A percentile compares a stretch with the other conserved stretches of the same genome.
These are phyloP conservation scores for Fragosphaeria purpurea DNA, from an alignment of 2,329 filamentous ascomycete genomes.

Conservation along the genomic window DNA sequence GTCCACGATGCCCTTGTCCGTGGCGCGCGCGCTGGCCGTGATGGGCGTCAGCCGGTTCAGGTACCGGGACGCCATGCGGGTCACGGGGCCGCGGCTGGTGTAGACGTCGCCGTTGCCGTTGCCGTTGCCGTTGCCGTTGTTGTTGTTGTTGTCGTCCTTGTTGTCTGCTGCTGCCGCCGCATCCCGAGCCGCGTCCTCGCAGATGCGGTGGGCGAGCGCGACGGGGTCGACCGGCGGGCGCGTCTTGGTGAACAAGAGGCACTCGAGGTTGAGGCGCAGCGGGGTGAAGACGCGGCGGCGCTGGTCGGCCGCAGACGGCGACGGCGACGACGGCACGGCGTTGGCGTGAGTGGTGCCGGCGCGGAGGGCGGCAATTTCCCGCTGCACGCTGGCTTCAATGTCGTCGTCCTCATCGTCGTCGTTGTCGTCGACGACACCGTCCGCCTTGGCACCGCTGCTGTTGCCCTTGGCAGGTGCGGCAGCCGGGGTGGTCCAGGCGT, in stretches of 20 bases:
- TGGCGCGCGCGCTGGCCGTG: conserved; percentile 50
- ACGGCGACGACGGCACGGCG: too few relatives aligned
- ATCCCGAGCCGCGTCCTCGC: conserved; percentile 39
- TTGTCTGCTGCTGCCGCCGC: conserved; percentile 26
- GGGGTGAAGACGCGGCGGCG: conserved; percentile 37
- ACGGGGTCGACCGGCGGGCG: conserved; percentile 45
- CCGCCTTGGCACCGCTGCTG: neutral
- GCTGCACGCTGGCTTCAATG: conserved; percentile 62
- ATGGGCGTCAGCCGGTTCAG: conserved; percentile 49
- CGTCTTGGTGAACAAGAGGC: conserved; percentile 53
- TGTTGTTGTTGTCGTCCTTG: too few relatives aligned
- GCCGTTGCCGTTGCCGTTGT: neutral
- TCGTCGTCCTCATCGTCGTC: conserved; percentile 38
- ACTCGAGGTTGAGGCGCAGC: conserved; percentile 48
- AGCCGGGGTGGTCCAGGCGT: conserved; percentile 11
- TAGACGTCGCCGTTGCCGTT: conserved; percentile 1
- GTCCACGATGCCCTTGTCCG: conserved; percentile 55
- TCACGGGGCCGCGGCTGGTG: too few relatives aligned
- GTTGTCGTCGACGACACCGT: conserved; percentile 17
- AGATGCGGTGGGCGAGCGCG: conserved; percentile 43
- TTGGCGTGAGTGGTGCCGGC: conserved; percentile 23
- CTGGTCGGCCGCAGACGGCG: too few relatives aligned
- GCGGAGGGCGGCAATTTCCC: conserved; percentile 58
- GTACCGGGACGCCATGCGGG: conserved; percentile 29
- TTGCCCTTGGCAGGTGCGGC: too few relatives aligned